Conservation (phyloP, 23 red algal species). For the Gracilaria vermiculophylla region DNA sequence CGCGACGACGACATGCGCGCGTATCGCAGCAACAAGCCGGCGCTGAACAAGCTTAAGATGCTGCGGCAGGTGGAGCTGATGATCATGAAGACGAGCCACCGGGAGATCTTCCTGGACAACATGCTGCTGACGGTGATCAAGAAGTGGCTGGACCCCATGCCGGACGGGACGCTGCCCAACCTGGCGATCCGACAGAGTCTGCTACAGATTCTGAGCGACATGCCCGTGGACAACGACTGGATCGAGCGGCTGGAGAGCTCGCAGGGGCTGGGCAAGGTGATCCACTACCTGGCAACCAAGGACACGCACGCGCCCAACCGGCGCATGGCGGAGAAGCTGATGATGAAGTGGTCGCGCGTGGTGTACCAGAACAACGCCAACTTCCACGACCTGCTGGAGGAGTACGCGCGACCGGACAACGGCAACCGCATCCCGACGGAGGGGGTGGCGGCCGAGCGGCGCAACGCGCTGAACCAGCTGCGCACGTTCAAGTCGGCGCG, state of each 20-base stretch:
- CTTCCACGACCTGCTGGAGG: constrained; percentile 66
- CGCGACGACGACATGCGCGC: constrained; percentile 73
- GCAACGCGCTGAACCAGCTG: constrained; percentile 14
- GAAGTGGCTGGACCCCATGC: constrained; percentile 79
- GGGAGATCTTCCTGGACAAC: constrained; percentile 68
- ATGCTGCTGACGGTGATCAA: constrained; percentile 65
- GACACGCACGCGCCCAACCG: constrained; percentile 57
- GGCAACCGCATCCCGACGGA: constrained; percentile 39
- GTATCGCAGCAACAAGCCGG: constrained; percentile 62
- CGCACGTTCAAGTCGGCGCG: constrained; percentile 26
- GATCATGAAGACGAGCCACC: constrained; percentile 67
- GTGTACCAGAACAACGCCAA: constrained; percentile 67
- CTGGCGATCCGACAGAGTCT: constrained; percentile 51
- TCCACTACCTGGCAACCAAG: constrained; percentile 71
- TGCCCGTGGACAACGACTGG: constrained; percentile 82
- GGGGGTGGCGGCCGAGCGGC: constrained; percentile 25
- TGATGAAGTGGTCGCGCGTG: constrained; percentile 78
- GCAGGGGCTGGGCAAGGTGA: constrained; percentile 65
- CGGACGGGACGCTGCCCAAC: constrained; percentile 74
- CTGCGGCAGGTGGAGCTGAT: constrained; percentile 67
- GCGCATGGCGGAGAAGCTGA: constrained; percentile 75
- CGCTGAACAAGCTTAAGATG: constrained; percentile 68
- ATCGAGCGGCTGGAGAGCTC: constrained; percentile 58
- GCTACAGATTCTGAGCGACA: constrained; percentile 47
- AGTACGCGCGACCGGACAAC: constrained; percentile 47